These are phyloP conservation scores for Apiospora pterosperma DNA, from an alignment of 2,329 filamentous ascomycete species.

Conservation along the genomic window DNA sequence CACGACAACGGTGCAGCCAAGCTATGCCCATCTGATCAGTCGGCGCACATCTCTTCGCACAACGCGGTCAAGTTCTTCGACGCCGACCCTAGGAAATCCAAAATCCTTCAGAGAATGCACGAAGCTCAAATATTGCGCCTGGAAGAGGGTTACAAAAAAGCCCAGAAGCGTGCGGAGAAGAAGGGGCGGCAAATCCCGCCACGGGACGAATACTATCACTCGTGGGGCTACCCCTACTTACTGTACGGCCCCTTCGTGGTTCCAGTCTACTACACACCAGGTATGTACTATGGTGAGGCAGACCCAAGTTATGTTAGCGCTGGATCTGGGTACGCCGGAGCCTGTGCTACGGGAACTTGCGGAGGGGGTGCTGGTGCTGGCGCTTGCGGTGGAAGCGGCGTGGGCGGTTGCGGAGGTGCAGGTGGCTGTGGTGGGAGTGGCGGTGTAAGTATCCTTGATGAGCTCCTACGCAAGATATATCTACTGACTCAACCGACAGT, in stretches of 20 bases:
- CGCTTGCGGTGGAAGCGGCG: conserved; percentile 34
- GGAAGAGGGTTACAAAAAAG: conserved; percentile 56
- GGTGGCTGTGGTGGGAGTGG: conserved; percentile 20
- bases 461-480: not conserved
- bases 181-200: conserved; percentile 46
- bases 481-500: conserved; percentile 11
- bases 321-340: conserved; percentile 34
- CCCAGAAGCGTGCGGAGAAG: conserved; percentile 44
- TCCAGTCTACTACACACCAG: conserved; percentile 38
- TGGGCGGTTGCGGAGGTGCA: conserved; percentile 22
- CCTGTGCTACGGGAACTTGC: conserved; percentile 28
- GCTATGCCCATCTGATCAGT: conserved; percentile 52
- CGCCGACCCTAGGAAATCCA: conserved; percentile 9
- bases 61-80: conserved; percentile 52
- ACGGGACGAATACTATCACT: conserved; percentile 44
- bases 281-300: conserved; percentile 40
- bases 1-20: conserved; percentile 44
- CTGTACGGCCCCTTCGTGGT: conserved; percentile 46
- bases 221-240: conserved; percentile 52
- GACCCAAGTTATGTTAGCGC: conserved; percentile 34
- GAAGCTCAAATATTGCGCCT: conserved; percentile 30
- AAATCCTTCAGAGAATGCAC: conserved; percentile 31
- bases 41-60: conserved; percentile 71
- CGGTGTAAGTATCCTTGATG: conserved; percentile 10
- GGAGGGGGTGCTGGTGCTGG: conserved; percentile 25